Conservation (phyloP, 2,329 filamentous ascomycete species). For the Clarireedia monteithiana region DNA sequence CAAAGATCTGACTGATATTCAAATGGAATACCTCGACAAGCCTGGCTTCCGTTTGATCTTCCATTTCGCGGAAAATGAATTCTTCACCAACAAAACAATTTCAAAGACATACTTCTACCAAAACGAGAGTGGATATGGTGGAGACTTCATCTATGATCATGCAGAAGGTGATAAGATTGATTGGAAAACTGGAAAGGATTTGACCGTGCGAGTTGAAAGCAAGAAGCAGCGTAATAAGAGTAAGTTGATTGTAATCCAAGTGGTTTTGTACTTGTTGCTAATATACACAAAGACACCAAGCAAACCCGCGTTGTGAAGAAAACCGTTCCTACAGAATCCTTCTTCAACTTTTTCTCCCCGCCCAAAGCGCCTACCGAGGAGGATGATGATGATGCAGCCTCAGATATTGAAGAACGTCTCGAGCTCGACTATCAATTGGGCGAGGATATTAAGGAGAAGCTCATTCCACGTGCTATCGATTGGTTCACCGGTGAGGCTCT, state of each 20-base stretch:
- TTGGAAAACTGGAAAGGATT: constrained; percentile 87
- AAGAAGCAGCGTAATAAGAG: constrained; percentile 99
- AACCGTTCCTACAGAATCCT: constrained; percentile 96
- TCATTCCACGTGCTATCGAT: constrained; percentile 95
- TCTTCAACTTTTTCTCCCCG: constrained; percentile 90
- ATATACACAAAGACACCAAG: constrained; percentile 69
- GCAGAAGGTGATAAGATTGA: constrained; percentile 97
- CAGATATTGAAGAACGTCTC: constrained; percentile 93
- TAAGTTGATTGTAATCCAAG: constrained; percentile 39
- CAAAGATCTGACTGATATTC: constrained; percentile 83
- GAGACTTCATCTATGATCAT: constrained; percentile 99
- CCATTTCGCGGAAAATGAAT: constrained; percentile 91
- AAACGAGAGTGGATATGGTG: constrained; percentile 95
- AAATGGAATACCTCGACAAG: constrained; percentile 98
- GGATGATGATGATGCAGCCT: constrained; percentile 65
- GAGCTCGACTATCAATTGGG: constrained; percentile 98
- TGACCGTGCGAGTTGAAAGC: constrained; percentile 91
- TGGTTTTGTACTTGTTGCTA: neutral
- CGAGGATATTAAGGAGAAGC: constrained; percentile 99
- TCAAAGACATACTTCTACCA: constrained; percentile 99
- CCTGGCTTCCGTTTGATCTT: constrained; percentile 98
- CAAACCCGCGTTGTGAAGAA: constrained; percentile 99
- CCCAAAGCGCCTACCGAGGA: constrained; percentile 73
- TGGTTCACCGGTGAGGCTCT: constrained; percentile 99
- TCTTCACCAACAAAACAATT: constrained; percentile 94